Percentiles rank a stretch among this genome's conserved stretches.
Evolutionary conservation across 805 yeast species (phyloP).

Genomic region (Komagataella ulmi): DNA sequence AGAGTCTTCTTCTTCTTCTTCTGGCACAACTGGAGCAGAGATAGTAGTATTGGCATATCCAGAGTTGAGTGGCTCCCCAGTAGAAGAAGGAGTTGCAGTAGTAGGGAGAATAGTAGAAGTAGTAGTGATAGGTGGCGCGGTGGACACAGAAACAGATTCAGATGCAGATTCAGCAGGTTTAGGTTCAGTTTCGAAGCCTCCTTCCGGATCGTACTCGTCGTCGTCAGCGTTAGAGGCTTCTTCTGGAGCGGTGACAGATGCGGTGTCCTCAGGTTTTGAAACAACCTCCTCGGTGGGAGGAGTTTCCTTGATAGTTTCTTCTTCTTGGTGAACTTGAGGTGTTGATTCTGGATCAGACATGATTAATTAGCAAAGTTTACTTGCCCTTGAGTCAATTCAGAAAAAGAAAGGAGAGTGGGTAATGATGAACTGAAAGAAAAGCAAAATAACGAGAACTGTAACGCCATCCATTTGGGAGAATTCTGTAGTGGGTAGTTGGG

Average conservation of each 20-base stretch:
- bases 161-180: constrained; percentile 3
- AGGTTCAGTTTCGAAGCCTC: constrained; percentile 18
- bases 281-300: neutral
- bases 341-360: neutral
- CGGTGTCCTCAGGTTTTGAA: neutral
- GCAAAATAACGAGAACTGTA: neutral
- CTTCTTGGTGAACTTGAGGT: neutral
- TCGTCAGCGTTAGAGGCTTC: constrained; percentile 9
- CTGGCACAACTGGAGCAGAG: neutral
- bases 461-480: neutral
- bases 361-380: neutral
- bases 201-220: constrained; percentile 11
- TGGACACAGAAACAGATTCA: neutral
- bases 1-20: neutral
- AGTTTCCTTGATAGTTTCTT: neutral
- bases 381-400: neutral
- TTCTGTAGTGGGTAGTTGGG: neutral
- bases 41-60: neutral
- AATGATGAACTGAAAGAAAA: neutral
- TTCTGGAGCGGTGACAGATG: constrained; percentile 1
- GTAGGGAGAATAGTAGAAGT: constrained; percentile 4
- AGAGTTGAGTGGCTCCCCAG: neutral
- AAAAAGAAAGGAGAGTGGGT: neutral
- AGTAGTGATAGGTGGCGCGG: constrained; percentile 7
- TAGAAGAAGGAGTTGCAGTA: constrained; percentile 7